A percentile compares a stretch with the other conserved stretches of the same genome.
phyloP scores from a whole-genome alignment of 106 monocot species.

The Alisma plantagoaquatica region DNA sequence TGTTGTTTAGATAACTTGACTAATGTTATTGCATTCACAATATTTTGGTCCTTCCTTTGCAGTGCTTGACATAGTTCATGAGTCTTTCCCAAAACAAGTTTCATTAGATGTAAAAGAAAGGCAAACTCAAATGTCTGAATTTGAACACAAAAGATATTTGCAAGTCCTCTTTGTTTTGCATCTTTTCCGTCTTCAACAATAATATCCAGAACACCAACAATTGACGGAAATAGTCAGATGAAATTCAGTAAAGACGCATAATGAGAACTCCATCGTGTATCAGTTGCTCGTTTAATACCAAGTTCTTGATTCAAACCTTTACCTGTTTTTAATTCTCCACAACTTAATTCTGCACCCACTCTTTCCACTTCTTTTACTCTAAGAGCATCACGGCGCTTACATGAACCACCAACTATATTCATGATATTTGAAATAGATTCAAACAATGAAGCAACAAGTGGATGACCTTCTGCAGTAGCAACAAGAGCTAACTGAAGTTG shows the following conservation, averaged over 20 bases:
- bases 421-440: not conserved
- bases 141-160: not conserved
- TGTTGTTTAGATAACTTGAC: too few species aligned
- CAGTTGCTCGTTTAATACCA: not conserved
- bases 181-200: not conserved
- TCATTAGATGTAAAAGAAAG: too few species aligned
- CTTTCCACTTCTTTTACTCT: not conserved
- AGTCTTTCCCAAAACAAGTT: not conserved
- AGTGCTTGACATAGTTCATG: not conserved
- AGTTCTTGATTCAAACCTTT: not conserved
- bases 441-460: too few species aligned
- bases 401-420: not conserved
- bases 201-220: not conserved
- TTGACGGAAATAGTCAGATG: not conserved
- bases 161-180: not conserved
- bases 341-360: not conserved
- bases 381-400: not conserved
- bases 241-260: not conserved
- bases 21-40: not conserved
- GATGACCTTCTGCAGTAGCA: too few species aligned
- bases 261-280: constrained; percentile 1
- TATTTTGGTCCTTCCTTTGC: constrained; percentile 3
- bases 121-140: not conserved
- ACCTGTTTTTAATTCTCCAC: not conserved
- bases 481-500: too few species aligned